phyloP scores from a whole-genome alignment of 164 flowering plant genomes.

The Warburgia ugandensis region DNA sequence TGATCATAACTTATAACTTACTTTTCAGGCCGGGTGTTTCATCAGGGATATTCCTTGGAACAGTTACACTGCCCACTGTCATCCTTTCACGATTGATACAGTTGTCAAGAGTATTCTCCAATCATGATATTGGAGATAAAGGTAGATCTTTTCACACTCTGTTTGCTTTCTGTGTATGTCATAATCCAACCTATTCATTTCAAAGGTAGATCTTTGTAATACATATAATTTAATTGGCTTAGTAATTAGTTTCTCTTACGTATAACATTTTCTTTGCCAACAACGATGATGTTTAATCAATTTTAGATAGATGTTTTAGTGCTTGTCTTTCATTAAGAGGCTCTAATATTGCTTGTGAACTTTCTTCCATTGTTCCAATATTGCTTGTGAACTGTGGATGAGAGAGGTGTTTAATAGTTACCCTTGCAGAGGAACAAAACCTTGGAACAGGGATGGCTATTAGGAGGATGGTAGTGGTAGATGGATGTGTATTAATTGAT shows the following conservation, averaged over 20 bases:
- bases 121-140: slow-evolving; percentile 30
- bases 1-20: background rate
- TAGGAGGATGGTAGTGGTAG: no score
- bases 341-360: no score
- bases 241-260: no score
- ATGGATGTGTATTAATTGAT: no score
- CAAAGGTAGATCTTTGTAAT: background rate
- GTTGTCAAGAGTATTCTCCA: slow-evolving; percentile 40
- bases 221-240: background rate
- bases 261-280: background rate
- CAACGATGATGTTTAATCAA: background rate
- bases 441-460: no score
- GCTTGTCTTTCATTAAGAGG: background rate
- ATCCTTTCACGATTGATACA: slow-evolving; percentile 69
- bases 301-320: background rate
- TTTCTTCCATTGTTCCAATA: no score
- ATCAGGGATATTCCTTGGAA: slow-evolving; percentile 84
- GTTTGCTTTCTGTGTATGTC: background rate
- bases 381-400: no score
- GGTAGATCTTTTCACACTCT: slow-evolving; percentile 28
- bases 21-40: slow-evolving; percentile 70
- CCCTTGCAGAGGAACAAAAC: no score
- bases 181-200: background rate
- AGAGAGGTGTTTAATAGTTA: no score
- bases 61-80: slow-evolving; percentile 73